phyloP scores from a whole-genome alignment of 805 yeast species.

The Lipomyces kockii region DNA sequence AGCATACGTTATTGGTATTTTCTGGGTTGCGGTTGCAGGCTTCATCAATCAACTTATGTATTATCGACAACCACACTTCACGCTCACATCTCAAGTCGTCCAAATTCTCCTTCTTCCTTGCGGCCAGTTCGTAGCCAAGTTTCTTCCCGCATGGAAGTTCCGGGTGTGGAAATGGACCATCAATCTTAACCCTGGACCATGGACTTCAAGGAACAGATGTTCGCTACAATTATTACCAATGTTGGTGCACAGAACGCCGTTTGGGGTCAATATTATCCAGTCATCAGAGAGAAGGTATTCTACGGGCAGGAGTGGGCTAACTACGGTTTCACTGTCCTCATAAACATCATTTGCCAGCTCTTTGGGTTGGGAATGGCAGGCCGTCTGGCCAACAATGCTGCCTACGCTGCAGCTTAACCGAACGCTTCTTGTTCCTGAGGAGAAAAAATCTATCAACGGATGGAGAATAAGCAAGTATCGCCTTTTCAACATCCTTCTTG shows the following conservation, averaged over 20 bases:
- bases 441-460: constrained; percentile 53
- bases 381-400: constrained; percentile 68
- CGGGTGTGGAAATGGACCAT: constrained; percentile 48
- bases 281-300: constrained; percentile 37
- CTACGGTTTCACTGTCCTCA: constrained; percentile 58
- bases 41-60: constrained; percentile 63
- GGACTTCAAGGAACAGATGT: constrained; percentile 69
- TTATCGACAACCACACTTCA: constrained; percentile 59
- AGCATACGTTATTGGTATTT: constrained; percentile 56
- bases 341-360: constrained; percentile 61
- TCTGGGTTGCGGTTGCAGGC: constrained; percentile 61
- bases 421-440: constrained; percentile 30
- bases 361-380: constrained; percentile 72
- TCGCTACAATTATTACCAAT: constrained; percentile 52
- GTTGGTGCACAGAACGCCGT: constrained; percentile 33
- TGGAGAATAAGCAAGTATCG: constrained; percentile 61
- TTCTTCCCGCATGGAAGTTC: constrained; percentile 54
- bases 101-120: constrained; percentile 64
- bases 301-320: constrained; percentile 46
- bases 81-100: constrained; percentile 57
- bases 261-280: constrained; percentile 34
- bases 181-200: constrained; percentile 66
- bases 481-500: constrained; percentile 53
- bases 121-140: constrained; percentile 53
- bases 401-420: constrained; percentile 51